These are phyloP conservation scores for Geranium incanum DNA, from an alignment of 441 rosid species.

Conservation along the genomic window DNA sequence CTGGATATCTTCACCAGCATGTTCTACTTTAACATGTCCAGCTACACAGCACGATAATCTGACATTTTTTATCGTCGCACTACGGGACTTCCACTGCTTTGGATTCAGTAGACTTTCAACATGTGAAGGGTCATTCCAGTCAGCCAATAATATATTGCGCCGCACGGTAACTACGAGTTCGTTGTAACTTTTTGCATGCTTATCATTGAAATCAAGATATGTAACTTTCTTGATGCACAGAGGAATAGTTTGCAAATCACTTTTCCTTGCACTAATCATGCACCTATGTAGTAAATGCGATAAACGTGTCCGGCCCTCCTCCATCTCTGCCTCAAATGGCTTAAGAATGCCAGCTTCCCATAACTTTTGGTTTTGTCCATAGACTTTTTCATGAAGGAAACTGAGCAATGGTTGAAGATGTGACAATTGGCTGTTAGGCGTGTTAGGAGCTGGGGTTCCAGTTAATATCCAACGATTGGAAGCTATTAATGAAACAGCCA, in stretches of 20 bases:
- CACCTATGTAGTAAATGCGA: slow-evolving; percentile 70
- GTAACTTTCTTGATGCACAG: slow-evolving; percentile 81
- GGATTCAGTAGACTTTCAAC: slow-evolving; percentile 91
- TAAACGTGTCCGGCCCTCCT: slow-evolving; percentile 73
- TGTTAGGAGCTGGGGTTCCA: slow-evolving; percentile 94
- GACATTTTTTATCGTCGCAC: slow-evolving; percentile 60
- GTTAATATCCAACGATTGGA: slow-evolving; percentile 85
- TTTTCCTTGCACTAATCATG: slow-evolving; percentile 92
- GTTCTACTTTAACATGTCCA: slow-evolving; percentile 78
- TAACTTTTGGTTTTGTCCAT: slow-evolving; percentile 65
- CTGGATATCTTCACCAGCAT: slow-evolving; percentile 79
- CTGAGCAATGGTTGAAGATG: slow-evolving; percentile 85
- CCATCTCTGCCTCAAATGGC: slow-evolving; percentile 89
- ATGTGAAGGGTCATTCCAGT: slow-evolving; percentile 98
- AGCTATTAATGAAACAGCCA: slow-evolving; percentile 83
- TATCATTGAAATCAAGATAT: slow-evolving; percentile 59
- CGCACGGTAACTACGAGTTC: slow-evolving; percentile 87
- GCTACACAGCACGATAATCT: slow-evolving; percentile 95
- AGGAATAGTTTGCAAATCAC: slow-evolving; percentile 78
- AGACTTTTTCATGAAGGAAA: slow-evolving; percentile 90
- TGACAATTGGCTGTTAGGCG: slow-evolving; percentile 73
- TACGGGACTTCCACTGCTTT: slow-evolving; percentile 88
- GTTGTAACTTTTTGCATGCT: slow-evolving; percentile 87
- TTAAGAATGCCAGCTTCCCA: slow-evolving; percentile 90
- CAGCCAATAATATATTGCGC: slow-evolving; percentile 85